Conservation (phyloP, 2,329 filamentous ascomycete species). For the Cytospora schulzeri region DNA sequence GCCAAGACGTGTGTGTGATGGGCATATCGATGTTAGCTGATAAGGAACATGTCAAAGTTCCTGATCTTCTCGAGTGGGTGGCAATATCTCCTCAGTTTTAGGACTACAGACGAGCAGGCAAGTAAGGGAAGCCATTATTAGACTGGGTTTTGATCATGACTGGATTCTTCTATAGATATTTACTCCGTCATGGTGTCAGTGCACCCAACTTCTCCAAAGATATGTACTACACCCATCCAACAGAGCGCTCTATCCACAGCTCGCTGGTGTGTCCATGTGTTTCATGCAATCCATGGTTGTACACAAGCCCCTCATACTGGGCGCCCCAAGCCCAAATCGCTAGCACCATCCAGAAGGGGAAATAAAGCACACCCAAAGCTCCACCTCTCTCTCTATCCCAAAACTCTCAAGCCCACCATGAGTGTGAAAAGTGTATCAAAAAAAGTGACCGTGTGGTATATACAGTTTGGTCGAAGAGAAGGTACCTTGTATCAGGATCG, state of each 20-base stretch:
- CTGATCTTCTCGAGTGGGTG: too few species aligned
- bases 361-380: conserved; percentile 9
- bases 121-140: background rate
- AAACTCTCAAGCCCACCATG: conserved; percentile 2
- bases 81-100: too few species aligned
- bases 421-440: conserved; percentile 11
- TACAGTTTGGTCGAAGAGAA: conserved; percentile 17
- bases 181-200: conserved; percentile 16
- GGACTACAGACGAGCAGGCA: background rate
- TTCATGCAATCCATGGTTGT: conserved; percentile 13
- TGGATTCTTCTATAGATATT: conserved; percentile 25
- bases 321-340: background rate
- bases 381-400: conserved; percentile 23
- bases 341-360: background rate
- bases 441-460: conserved; percentile 21
- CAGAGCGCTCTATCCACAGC: conserved; percentile 2
- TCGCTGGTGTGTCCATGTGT: conserved; percentile 6
- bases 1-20: too few species aligned
- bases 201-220: background rate
- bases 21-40: too few species aligned
- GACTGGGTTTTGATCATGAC: conserved; percentile 2
- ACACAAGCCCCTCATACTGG: conserved; percentile 13
- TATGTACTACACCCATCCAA: conserved; percentile 24
- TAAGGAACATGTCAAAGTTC: too few species aligned
- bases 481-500: conserved; percentile 11